A percentile compares a stretch with the other conserved stretches of the same genome.
Evolutionary conservation across 306 rosid genomes (phyloP).

Genomic region (Argentina anserina): DNA sequence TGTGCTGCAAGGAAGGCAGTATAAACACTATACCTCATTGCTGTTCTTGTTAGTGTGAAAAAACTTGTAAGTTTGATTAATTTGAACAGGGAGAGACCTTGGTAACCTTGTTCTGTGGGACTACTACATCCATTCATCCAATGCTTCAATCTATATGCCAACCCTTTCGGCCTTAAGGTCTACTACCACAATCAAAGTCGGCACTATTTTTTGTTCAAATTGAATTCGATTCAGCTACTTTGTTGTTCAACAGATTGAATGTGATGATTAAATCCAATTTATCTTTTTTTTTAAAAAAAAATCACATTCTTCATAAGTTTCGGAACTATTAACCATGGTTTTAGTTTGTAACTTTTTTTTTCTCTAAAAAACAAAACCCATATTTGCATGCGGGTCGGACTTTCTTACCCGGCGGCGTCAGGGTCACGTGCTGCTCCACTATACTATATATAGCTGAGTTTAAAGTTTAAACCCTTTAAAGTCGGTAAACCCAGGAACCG

Average conservation of each 20-base stretch:
- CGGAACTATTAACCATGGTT: no score
- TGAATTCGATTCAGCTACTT: no score
- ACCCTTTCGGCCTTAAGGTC: no score
- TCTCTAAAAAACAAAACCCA: no score
- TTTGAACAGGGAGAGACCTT: not conserved
- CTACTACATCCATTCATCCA: no score
- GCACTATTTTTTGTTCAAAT: not conserved
- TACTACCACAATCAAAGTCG: not conserved
- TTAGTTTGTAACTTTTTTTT: no score
- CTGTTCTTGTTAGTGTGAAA: not conserved
- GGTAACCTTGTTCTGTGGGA: not conserved
- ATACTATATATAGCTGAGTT: not conserved
- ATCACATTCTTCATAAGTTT: no score
- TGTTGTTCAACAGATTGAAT: not conserved
- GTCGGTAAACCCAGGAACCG: conserved; percentile 4
- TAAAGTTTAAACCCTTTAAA: no score
- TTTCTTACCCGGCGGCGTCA: not conserved
- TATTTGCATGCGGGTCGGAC: no score
- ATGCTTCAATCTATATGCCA: not conserved
- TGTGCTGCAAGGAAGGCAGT: conserved; percentile 8
- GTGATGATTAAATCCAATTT: not conserved
- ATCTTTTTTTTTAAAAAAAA: no score
- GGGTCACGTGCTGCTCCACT: not conserved
- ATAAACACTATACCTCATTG: conserved; percentile 4
- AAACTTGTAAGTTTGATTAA: not conserved